phyloP scores from a whole-genome alignment of 192 early-diverging fungal species.

The Coemansia guatemalensis region DNA sequence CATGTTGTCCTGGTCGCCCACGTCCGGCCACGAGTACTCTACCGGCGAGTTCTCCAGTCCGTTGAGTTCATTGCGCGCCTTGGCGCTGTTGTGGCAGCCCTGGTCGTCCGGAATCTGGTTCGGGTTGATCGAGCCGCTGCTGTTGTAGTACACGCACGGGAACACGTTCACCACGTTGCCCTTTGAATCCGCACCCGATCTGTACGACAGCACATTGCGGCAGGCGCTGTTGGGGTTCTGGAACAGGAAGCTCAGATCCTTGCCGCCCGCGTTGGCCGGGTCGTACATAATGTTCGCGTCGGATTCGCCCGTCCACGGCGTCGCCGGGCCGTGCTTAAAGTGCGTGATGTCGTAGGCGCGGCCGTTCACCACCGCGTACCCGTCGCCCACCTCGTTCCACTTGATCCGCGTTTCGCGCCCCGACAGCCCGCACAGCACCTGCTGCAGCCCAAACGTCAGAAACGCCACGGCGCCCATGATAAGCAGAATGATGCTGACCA shows the following conservation, averaged over 20 bases:
- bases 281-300: slow-evolving; percentile 58
- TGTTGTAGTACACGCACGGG: slow-evolving; percentile 67
- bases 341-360: slow-evolving; percentile 61
- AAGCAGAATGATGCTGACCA: slow-evolving; percentile 75
- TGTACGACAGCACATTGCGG: slow-evolving; percentile 56
- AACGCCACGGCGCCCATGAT: slow-evolving; percentile 77
- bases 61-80: slow-evolving; percentile 48
- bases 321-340: slow-evolving; percentile 56
- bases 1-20: slow-evolving; percentile 59
- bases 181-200: slow-evolving; percentile 14
- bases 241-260: slow-evolving; percentile 76
- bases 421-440: slow-evolving; percentile 60
- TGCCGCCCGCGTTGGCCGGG: slow-evolving; percentile 61
- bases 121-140: slow-evolving; percentile 43
- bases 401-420: slow-evolving; percentile 48
- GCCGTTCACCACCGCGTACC: slow-evolving; percentile 63
- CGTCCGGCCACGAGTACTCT: slow-evolving; percentile 69
- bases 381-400: slow-evolving; percentile 56
- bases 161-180: slow-evolving; percentile 63
- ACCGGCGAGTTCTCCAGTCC: slow-evolving; percentile 52
- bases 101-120: slow-evolving; percentile 52
- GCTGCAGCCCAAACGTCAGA: slow-evolving; percentile 80
- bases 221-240: slow-evolving; percentile 72
- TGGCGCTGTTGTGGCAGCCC: slow-evolving; percentile 63
- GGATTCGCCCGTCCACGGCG: slow-evolving; percentile 42